These are phyloP conservation scores for Colletotrichum echinochloae DNA, from an alignment of 2,329 filamentous ascomycete genomes.

Conservation along the genomic window DNA sequence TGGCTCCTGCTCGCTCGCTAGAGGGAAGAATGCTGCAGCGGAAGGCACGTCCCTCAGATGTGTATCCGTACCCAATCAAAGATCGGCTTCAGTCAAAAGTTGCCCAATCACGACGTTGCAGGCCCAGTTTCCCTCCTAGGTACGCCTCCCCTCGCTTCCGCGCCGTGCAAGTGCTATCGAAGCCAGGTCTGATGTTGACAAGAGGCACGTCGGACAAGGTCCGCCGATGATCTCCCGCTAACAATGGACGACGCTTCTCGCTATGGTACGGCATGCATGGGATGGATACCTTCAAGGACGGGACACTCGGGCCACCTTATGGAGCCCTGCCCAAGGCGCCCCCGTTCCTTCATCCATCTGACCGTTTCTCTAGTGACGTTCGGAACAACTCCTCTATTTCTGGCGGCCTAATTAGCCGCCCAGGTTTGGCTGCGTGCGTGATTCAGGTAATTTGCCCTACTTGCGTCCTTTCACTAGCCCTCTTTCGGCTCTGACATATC, in stretches of 20 bases:
- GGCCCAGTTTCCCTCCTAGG: not conserved
- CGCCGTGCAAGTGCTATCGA: conserved; percentile 23
- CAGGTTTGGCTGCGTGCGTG: conserved; percentile 26
- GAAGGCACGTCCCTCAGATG: conserved; percentile 34
- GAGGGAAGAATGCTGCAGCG: conserved; percentile 30
- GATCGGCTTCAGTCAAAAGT: not conserved
- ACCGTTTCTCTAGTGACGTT: conserved; percentile 4
- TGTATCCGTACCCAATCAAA: conserved; percentile 6
- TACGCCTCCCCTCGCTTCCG: conserved; percentile 3
- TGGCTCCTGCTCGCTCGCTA: conserved; percentile 3
- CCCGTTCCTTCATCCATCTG: conserved; percentile 25
- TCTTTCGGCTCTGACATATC: conserved; percentile 7
- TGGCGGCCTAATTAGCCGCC: conserved; percentile 40
- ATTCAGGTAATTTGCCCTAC: conserved; percentile 38
- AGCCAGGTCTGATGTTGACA: conserved; percentile 12
- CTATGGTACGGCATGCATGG: not conserved
- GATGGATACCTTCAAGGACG: conserved; percentile 25
- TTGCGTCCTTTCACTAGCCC: conserved; percentile 30
- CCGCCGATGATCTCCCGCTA: conserved; percentile 36
- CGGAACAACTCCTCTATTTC: conserved; percentile 30
- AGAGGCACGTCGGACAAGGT: conserved; percentile 32
- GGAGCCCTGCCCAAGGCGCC: not conserved
- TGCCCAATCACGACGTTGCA: conserved; percentile 17
- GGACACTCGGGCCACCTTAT: conserved; percentile 16
- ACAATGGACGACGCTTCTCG: conserved; percentile 8